phyloP scores from a whole-genome alignment of 768 basidiomycete species.

The Psilocybe cubensis region DNA sequence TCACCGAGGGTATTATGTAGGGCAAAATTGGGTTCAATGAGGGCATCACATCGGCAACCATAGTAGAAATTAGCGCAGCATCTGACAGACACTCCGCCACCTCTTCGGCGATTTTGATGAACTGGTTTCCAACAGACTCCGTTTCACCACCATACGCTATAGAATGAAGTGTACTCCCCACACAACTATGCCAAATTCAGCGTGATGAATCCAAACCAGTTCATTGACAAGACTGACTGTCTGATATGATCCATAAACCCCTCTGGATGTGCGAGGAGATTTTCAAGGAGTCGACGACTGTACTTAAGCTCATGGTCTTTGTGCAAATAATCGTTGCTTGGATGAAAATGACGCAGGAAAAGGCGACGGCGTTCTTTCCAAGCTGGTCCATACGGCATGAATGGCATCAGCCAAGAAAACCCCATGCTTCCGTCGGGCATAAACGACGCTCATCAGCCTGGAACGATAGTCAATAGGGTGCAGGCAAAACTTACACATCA shows the following conservation, averaged over 20 bases:
- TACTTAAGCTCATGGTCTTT: conserved; percentile 28
- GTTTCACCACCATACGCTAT: conserved; percentile 48
- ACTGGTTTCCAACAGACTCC: conserved; percentile 40
- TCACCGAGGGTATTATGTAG: conserved; percentile 50
- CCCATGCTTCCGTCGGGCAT: conserved; percentile 33
- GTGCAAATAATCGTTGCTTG: conserved; percentile 22
- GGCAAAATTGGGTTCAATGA: conserved; percentile 40
- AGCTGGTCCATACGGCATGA: conserved; percentile 38
- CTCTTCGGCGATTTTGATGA: conserved; percentile 41
- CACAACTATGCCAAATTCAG: conserved; percentile 29
- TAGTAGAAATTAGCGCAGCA: conserved; percentile 36
- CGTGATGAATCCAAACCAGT: background rate
- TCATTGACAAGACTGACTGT: conserved; percentile 35
- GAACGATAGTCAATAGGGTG: background rate
- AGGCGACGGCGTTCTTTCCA: conserved; percentile 43
- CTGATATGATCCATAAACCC: conserved; percentile 35
- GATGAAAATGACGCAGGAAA: conserved; percentile 44
- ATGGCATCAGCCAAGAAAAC: conserved; percentile 37
- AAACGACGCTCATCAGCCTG: background rate
- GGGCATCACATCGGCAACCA: conserved; percentile 41
- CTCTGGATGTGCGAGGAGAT: conserved; percentile 35
- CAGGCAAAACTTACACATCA: conserved; percentile 17
- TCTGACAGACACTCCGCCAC: conserved; percentile 29
- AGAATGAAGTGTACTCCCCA: conserved; percentile 39
- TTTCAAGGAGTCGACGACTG: conserved; percentile 31